These are phyloP conservation scores for Arthrobotrys sinensis DNA, from an alignment of 2,329 filamentous ascomycete genomes.

Conservation along the genomic window DNA sequence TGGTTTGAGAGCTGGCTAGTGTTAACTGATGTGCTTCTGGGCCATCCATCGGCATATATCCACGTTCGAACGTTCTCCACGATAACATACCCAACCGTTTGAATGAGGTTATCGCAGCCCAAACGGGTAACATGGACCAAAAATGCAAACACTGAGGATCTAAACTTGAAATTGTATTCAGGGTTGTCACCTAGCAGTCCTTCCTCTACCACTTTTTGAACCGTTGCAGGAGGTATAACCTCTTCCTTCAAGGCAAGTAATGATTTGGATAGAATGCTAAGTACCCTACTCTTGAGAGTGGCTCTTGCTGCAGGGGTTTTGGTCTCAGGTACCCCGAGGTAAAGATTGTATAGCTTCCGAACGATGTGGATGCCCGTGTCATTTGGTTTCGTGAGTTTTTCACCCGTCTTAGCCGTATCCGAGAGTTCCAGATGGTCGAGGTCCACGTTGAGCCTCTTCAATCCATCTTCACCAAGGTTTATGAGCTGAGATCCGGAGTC, in stretches of 20 bases:
- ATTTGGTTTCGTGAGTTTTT: constrained; percentile 37
- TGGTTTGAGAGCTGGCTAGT: constrained; percentile 41
- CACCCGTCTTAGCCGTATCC: constrained; percentile 26
- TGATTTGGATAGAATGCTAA: constrained; percentile 83
- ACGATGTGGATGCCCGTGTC: constrained; percentile 70
- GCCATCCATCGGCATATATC: constrained; percentile 59
- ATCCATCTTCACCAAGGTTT: constrained; percentile 86
- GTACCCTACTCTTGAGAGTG: constrained; percentile 82
- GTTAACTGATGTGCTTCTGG: constrained; percentile 46
- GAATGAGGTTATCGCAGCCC: constrained; percentile 33
- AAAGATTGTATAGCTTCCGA: constrained; percentile 78
- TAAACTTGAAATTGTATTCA: constrained; percentile 59
- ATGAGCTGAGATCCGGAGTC: constrained; percentile 86
- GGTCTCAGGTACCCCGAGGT: constrained; percentile 74
- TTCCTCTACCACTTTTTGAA: constrained; percentile 49
- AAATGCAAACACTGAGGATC: constrained; percentile 52
- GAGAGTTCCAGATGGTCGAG: constrained; percentile 46
- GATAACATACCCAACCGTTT: constrained; percentile 45
- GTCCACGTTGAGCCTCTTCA: constrained; percentile 73
- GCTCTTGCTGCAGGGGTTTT: constrained; percentile 73
- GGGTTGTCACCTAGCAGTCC: constrained; percentile 50
- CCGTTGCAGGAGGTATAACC: constrained; percentile 21
- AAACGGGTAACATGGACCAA: constrained; percentile 50
- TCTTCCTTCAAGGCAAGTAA: constrained; percentile 53
- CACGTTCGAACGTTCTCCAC: constrained; percentile 54